These are phyloP conservation scores for Yamadazyma triangularis DNA, from an alignment of 1,139 yeast species.

Conservation along the genomic window DNA sequence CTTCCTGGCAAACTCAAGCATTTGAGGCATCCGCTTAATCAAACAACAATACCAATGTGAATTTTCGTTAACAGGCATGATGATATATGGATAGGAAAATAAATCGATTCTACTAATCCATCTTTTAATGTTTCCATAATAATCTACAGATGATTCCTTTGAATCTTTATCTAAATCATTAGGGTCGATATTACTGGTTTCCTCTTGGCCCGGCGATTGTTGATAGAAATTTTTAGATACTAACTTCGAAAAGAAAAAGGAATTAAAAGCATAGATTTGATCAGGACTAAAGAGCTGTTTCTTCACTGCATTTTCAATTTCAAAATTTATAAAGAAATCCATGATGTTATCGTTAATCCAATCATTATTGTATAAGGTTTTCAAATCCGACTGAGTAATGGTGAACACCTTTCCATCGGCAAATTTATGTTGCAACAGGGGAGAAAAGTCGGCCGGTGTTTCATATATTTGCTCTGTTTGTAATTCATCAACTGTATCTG, in stretches of 20 bases:
- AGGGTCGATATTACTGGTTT: no score
- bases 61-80: conserved; percentile 78
- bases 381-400: conserved; percentile 58
- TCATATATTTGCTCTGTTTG: no score
- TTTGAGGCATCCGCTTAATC: conserved; percentile 43
- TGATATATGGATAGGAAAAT: conserved; percentile 54
- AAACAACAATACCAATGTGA: conserved; percentile 89
- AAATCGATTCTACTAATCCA: conserved; percentile 79
- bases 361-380: conserved; percentile 61
- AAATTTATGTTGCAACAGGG: conserved; percentile 49
- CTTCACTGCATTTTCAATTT: conserved; percentile 38
- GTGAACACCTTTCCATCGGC: conserved; percentile 44
- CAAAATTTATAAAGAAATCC: conserved; percentile 65
- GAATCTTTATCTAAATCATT: not conserved
- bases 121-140: conserved; percentile 62
- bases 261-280: conserved; percentile 64
- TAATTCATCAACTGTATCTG: no score
- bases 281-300: conserved; percentile 14
- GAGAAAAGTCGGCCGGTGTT: conserved; percentile 36
- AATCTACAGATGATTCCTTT: conserved; percentile 9
- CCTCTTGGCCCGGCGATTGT: not conserved
- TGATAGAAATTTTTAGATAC: conserved; percentile 18
- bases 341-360: conserved; percentile 76
- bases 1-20: conserved; percentile 9
- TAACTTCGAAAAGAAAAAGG: conserved; percentile 77